These are phyloP conservation scores for Camellia japonica DNA, from an alignment of 148 eudicot genomes.

Conservation along the genomic window DNA sequence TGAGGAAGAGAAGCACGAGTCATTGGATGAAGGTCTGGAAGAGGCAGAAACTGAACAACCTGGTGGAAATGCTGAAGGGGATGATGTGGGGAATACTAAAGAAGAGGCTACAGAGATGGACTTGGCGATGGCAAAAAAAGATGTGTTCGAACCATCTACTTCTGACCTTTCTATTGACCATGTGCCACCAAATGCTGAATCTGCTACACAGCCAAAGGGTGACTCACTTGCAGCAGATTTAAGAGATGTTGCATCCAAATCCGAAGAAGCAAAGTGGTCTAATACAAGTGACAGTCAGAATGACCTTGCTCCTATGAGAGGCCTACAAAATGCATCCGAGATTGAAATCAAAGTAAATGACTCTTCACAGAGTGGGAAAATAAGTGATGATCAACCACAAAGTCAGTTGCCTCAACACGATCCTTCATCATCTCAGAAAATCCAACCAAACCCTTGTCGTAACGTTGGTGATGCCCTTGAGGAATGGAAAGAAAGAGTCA, in stretches of 20 bases:
- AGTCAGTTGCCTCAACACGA: constrained; percentile 52
- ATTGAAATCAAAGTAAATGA: constrained; percentile 53
- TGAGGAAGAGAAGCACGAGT: constrained; percentile 33
- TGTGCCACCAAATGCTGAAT: constrained; percentile 32
- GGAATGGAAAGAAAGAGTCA: constrained; percentile 93
- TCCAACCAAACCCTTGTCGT: constrained; percentile 78
- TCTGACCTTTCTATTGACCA: constrained; percentile 28
- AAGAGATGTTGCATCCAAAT: constrained; percentile 43
- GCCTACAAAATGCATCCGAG: constrained; percentile 45
- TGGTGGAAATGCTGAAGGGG: constrained; percentile 41
- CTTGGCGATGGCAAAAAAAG: constrained; percentile 36
- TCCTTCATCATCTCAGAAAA: constrained; percentile 46
- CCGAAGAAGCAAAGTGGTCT: constrained; percentile 56
- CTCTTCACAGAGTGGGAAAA: constrained; percentile 45
- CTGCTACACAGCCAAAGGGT: constrained; percentile 42
- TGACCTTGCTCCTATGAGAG: constrained; percentile 58
- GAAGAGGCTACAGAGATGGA: constrained; percentile 41
- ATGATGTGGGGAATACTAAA: constrained; percentile 26
- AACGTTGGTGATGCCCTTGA: constrained; percentile 87
- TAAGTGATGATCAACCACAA: constrained; percentile 45
- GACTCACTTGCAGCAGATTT: constrained; percentile 35
- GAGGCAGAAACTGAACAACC: constrained; percentile 40
- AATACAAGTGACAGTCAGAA: constrained; percentile 42
- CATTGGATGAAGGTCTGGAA: constrained; percentile 41
- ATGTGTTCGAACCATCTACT: constrained; percentile 31